Percentiles rank a stretch among this genome's conserved stretches.
Evolutionary conservation across 495 filamentous ascomycete species (phyloP).

Genomic region (Geopyxis carbonaria): DNA sequence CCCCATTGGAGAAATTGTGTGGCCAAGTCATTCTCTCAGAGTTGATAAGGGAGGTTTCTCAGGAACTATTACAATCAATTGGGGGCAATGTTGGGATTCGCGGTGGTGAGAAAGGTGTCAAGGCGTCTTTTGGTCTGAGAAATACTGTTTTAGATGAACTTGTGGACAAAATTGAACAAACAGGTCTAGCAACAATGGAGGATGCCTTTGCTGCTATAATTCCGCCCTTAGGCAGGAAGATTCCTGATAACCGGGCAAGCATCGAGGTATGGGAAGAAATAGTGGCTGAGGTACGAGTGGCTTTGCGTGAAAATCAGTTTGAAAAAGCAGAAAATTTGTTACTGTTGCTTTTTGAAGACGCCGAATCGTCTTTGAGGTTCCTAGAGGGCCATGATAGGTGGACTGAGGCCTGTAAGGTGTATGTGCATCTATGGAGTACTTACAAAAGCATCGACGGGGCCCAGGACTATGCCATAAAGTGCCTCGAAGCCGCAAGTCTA

Average conservation of each 20-base stretch:
- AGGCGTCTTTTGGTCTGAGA: slow-evolving; percentile 6
- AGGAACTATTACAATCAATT: slow-evolving; percentile 3
- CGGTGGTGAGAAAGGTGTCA: slow-evolving; percentile 1
- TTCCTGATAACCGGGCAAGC: neutral
- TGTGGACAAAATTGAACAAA: slow-evolving; percentile 4
- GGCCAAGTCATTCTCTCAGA: slow-evolving; percentile 8
- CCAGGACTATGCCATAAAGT: slow-evolving; percentile 2
- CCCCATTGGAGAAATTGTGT: slow-evolving; percentile 7
- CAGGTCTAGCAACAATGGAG: slow-evolving; percentile 5
- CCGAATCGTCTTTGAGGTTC: slow-evolving; percentile 1
- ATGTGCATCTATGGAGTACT: slow-evolving; percentile 1
- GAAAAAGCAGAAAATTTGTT: slow-evolving; percentile 8
- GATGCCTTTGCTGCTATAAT: slow-evolving; percentile 10
- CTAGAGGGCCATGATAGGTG: slow-evolving; percentile 1
- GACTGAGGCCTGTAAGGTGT: slow-evolving; percentile 4
- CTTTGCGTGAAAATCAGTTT: too few relatives aligned
- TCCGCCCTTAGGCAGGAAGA: slow-evolving; percentile 5
- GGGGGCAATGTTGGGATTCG: slow-evolving; percentile 1
- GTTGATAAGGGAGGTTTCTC: slow-evolving; percentile 6
- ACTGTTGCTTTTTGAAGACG: slow-evolving; percentile 7
- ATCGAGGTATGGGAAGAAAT: too few relatives aligned
- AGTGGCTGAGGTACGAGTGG: neutral
- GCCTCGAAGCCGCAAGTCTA: neutral
- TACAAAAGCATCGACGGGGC: neutral
- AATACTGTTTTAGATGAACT: slow-evolving; percentile 2